Conservation (phyloP, 1,284 basidiomycete species). For the Earliella scabrosa region DNA sequence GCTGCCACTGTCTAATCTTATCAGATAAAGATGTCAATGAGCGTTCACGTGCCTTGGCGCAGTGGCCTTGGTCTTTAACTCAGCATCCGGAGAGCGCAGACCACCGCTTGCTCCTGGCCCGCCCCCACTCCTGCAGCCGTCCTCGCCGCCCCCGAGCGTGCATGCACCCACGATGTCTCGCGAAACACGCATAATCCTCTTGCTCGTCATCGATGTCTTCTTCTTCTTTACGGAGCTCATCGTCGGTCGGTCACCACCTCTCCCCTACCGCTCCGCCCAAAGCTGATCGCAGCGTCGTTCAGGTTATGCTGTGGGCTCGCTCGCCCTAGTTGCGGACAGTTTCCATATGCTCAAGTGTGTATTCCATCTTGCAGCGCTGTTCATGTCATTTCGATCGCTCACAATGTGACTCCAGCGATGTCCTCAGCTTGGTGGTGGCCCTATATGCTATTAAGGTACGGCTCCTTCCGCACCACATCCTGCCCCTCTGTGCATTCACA, state of each 20-base stretch:
- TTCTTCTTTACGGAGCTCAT: slow-evolving; percentile 96
- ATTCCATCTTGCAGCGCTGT: background rate
- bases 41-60: background rate
- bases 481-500: slow-evolving; percentile 10
- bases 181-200: slow-evolving; percentile 76
- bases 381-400: slow-evolving; percentile 2
- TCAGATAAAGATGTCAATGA: slow-evolving; percentile 16
- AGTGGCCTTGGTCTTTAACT: slow-evolving; percentile 1
- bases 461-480: slow-evolving; percentile 6
- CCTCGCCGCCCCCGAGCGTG: slow-evolving; percentile 7
- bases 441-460: slow-evolving; percentile 94
- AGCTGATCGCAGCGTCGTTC: slow-evolving; percentile 17
- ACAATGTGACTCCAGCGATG: slow-evolving; percentile 64
- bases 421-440: slow-evolving; percentile 93
- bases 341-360: slow-evolving; percentile 98
- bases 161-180: slow-evolving; percentile 58
- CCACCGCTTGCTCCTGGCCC: too few species aligned
- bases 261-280: background rate
- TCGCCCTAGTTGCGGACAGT: slow-evolving; percentile 94
- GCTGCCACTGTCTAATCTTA: too few species aligned
- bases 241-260: slow-evolving; percentile 54
- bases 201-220: slow-evolving; percentile 83
- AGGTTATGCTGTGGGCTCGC: slow-evolving; percentile 94
- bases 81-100: slow-evolving; percentile 4
- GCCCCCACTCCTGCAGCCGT: background rate